A percentile compares a stretch with the other conserved stretches of the same genome.
Conservation (phyloP, 257 asterid species). For the Vinca minor region DNA sequence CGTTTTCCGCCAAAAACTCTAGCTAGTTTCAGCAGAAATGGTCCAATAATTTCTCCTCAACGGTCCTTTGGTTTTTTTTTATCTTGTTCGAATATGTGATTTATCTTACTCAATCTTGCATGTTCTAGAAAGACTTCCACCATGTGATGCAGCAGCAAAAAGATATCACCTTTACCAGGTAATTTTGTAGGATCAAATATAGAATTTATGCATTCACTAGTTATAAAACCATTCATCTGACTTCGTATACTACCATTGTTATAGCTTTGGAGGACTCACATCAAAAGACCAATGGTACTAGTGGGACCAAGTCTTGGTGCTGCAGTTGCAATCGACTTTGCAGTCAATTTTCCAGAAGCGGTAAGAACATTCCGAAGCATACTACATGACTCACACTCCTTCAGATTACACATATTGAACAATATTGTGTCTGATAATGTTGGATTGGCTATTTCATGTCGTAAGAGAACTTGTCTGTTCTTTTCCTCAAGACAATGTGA, state of each 20-base stretch:
- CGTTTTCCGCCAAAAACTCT: conserved; percentile 9
- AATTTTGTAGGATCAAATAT: neutral
- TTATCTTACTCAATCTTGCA: conserved; percentile 6
- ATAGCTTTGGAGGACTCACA: conserved; percentile 71
- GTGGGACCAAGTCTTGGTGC: conserved; percentile 94
- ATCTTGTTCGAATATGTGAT: neutral
- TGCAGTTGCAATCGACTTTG: conserved; percentile 75
- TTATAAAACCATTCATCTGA: too few species aligned
- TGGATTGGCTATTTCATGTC: too few species aligned
- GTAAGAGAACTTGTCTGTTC: too few species aligned
- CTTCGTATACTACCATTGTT: neutral
- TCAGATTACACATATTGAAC: neutral
- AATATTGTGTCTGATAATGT: too few species aligned
- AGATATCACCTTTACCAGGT: conserved; percentile 56
- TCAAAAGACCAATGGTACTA: conserved; percentile 62
- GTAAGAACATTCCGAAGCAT: conserved; percentile 34
- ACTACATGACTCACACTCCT: too few species aligned
- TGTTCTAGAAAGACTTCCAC: conserved; percentile 46
- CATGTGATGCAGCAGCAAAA: conserved; percentile 65
- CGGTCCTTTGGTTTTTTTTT: neutral
- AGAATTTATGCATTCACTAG: neutral
- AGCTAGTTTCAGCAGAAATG: too few species aligned
- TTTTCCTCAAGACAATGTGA: too few species aligned
- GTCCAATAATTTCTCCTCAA: neutral
- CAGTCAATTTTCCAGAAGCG: conserved; percentile 71